A percentile compares a stretch with the other conserved stretches of the same genome.
These are phyloP conservation scores for Bassia scoparia DNA, from an alignment of 148 eudicot genomes.

Conservation along the genomic window DNA sequence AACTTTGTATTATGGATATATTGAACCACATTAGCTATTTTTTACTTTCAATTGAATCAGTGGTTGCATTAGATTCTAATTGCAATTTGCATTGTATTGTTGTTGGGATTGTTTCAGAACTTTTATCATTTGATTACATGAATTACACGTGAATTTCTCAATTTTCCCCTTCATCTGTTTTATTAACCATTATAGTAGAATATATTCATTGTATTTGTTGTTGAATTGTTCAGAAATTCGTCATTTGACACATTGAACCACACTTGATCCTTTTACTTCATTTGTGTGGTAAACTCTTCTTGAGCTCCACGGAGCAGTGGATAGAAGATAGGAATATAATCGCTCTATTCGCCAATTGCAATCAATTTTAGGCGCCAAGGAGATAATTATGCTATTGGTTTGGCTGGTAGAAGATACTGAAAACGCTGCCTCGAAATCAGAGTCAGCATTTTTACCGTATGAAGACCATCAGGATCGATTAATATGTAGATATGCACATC, in stretches of 20 bases:
- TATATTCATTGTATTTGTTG: conserved; percentile 9
- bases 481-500: conserved; percentile 27
- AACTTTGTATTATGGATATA: too few species aligned
- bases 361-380: conserved; percentile 37
- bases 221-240: conserved; percentile 27
- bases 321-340: conserved; percentile 50
- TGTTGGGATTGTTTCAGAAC: too few species aligned
- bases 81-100: conserved; percentile 3
- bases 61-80: conserved; percentile 19
- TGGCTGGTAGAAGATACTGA: conserved; percentile 31
- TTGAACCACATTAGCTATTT: too few species aligned
- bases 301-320: conserved; percentile 2
- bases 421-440: conserved; percentile 14
- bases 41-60: too few species aligned
- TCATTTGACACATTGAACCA: conserved; percentile 26
- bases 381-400: conserved; percentile 24
- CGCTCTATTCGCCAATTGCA: conserved; percentile 38
- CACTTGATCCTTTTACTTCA: conserved; percentile 20
- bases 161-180: too few species aligned
- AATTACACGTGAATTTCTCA: too few species aligned
- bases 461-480: conserved; percentile 27
- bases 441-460: conserved; percentile 25
- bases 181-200: too few species aligned
- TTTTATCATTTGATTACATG: too few species aligned
- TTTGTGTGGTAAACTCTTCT: conserved; percentile 21